A percentile compares a stretch with the other conserved stretches of the same genome.
Evolutionary conservation across 2,329 filamentous ascomycete species (phyloP).

Genomic region (Penicillium sp.): DNA sequence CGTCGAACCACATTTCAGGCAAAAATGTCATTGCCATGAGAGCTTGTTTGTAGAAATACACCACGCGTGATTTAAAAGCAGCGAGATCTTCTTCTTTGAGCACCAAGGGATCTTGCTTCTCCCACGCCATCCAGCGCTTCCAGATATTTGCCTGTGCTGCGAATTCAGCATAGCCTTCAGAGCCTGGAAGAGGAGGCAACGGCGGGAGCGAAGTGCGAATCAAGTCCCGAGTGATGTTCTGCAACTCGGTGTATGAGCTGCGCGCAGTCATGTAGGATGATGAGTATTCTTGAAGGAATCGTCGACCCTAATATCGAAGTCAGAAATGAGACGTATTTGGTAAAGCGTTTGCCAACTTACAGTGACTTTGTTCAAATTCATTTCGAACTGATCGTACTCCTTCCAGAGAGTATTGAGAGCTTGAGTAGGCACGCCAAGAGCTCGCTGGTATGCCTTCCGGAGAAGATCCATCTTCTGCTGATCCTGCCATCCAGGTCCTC

Average conservation of each 20-base stretch:
- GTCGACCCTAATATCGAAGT: conserved; percentile 63
- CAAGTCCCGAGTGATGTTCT: conserved; percentile 76
- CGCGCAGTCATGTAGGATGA: conserved; percentile 95
- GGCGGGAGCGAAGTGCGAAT: conserved; percentile 73
- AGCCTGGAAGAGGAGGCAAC: conserved; percentile 78
- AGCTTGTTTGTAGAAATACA: conserved; percentile 91
- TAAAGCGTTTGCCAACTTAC: conserved; percentile 44
- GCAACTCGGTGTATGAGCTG: conserved; percentile 82
- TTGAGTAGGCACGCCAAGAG: conserved; percentile 79
- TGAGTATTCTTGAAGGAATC: conserved; percentile 89
- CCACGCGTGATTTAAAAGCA: conserved; percentile 70
- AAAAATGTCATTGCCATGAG: conserved; percentile 91
- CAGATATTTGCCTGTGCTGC: conserved; percentile 79
- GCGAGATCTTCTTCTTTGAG: conserved; percentile 75
- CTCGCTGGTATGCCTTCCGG: conserved; percentile 86
- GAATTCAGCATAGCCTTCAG: conserved; percentile 82
- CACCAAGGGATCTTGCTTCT: conserved; percentile 86
- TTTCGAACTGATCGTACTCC: conserved; percentile 95
- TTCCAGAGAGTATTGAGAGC: conserved; percentile 87
- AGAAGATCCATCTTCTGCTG: conserved; percentile 96
- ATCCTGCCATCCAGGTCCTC: conserved; percentile 88
- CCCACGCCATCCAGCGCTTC: conserved; percentile 93
- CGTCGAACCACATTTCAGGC: conserved; percentile 94
- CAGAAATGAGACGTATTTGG: conserved; percentile 3
- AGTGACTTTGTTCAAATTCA: conserved; percentile 86